Base-by-base conservation (phyloP, 768 basidiomycete species). In the Coprinopsis cinerea region DNA sequence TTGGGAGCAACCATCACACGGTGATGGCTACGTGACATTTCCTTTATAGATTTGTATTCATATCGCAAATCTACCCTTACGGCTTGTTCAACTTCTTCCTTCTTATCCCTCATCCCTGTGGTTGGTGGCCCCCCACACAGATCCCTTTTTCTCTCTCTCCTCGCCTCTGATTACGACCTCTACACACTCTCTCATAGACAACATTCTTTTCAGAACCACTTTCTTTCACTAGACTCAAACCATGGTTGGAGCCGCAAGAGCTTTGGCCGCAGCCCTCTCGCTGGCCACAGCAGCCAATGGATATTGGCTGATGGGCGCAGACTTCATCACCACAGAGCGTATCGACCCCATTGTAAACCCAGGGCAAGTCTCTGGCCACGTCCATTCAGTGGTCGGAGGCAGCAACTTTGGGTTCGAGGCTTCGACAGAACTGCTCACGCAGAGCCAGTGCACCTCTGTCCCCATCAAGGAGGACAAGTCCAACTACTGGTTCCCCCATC, bases 401-500 rank as follows among this genome's bases (percentile, higher is more conserved):
- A 77, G 75, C 63, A 77, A 77, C 55, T 77, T 79, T 60, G 64
- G 74, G 35, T 58, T 69, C 52, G 57, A 57, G 27, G 68, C 68
- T 27, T 68, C 64, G 54, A 77, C 77, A 1, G 65, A 66, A 11
- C 53, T 47, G 9, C 66, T 80, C 22, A 65, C 73, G 34, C 51
- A 73, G 49, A 78, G 77, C 55, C 53, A 71, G 57, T 80, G 78
- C 57, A 74, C 76, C 1, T 74, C 77, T n/a, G 66, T 73, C 49
- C 77, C 76, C 32, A 78, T 80, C 57, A 64, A 67, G 14, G 64
- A 80, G 62, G 77, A 78, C 62, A 75, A 78, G 54, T 77, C 74
- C 17, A 70, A 66, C 44, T 79, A 78, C 53, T 78, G 77, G 77
- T 71, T 72, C 53, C 75, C 75, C 42, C 69, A 74, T 47, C 60